Percentiles rank a stretch among this genome's conserved stretches.
Evolutionary conservation across 1,284 basidiomycete species (phyloP).

Genomic region (Wallemia ichthyophaga): DNA sequence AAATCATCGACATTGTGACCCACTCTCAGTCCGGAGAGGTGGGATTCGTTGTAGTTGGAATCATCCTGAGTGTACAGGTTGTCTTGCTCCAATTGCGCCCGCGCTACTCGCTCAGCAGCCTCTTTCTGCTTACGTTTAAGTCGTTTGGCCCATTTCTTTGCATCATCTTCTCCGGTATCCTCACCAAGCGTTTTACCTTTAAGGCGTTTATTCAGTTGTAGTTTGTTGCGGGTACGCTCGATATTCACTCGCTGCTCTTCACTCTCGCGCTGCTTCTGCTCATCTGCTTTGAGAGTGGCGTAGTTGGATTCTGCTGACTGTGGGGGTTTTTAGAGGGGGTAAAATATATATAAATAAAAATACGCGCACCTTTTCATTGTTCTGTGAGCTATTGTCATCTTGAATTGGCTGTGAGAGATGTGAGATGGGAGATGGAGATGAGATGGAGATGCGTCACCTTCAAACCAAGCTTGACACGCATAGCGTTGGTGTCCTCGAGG

Average conservation of each 20-base stretch:
- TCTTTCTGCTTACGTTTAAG: slow-evolving; percentile 63
- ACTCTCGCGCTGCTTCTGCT: slow-evolving; percentile 35
- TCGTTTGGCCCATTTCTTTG: slow-evolving; percentile 62
- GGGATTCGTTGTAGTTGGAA: slow-evolving; percentile 55
- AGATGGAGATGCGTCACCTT: slow-evolving; percentile 28
- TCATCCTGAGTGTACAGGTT: slow-evolving; percentile 34
- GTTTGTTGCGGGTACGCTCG: slow-evolving; percentile 61
- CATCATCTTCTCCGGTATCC: slow-evolving; percentile 31
- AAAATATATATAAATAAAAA: no score
- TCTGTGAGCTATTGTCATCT: not conserved
- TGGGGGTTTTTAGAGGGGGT: slow-evolving; percentile 10
- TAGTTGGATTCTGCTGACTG: slow-evolving; percentile 52
- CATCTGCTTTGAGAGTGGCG: slow-evolving; percentile 32
- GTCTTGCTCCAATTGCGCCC: slow-evolving; percentile 53
- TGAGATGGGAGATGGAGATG: not conserved
- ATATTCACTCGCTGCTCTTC: slow-evolving; percentile 25
- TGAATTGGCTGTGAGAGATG: not conserved
- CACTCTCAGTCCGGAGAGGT: slow-evolving; percentile 78
- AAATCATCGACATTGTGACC: slow-evolving; percentile 73
- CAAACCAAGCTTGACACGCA: slow-evolving; percentile 75
- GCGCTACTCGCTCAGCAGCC: slow-evolving; percentile 39
- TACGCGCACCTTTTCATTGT: not conserved
- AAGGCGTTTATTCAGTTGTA: slow-evolving; percentile 63
- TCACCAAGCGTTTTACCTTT: slow-evolving; percentile 71
- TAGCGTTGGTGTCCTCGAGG: slow-evolving; percentile 92